Evolutionary conservation across 2,329 filamentous ascomycete species (phyloP), one percentile per base, ranked within the genome.

Genomic region (Calonectria pteridis): DNA sequence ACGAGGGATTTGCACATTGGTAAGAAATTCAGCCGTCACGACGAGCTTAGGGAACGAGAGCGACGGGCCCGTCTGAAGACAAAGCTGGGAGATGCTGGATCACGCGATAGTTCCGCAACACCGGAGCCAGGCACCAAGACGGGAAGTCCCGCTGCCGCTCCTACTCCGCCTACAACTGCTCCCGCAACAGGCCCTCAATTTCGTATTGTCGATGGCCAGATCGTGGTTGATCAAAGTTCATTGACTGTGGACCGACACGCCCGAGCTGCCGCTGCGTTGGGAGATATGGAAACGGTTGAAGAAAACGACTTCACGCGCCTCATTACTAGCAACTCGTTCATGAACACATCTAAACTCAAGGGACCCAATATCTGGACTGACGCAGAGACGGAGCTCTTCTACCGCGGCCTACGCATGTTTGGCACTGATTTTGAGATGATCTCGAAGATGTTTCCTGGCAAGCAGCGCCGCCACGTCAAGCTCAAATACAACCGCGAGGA

Each of bases 361-460:
- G 91, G 92, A 71, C 87, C 90, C 31, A 91, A 93, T 77, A 87
- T 90, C 37, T 97, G 95, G 95, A 91, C 88, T 64, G 88, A 90
- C n/a, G 89, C 91, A 16, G 90, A 93, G 73, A 96, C 93, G 4
- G 92, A 94, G 69, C 87, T 91, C 55, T 97, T 97, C 85, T 97
- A 95, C 86, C 89, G 92, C 33, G 93, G 91, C 1, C 87, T 97
- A 2, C 86, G 88, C 71, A 94, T 93, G 88, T 96, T 95, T 80
- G 95, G 95, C 70, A 96, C 94, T 1, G 94, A 96, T 82, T 97
- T 97, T 81, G 90, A 93, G 82, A 94, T 94, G 84, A 95, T 97
- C 78, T 89, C 91, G 73, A 91, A 91, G 78, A 92, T 95, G 89
- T 96, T 97, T 80, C 90, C 92, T 1, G 89, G 90, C 75, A 92